Conservation (phyloP, 1,139 yeast genomes). For the Yamadazyma spencermartinsiae region DNA sequence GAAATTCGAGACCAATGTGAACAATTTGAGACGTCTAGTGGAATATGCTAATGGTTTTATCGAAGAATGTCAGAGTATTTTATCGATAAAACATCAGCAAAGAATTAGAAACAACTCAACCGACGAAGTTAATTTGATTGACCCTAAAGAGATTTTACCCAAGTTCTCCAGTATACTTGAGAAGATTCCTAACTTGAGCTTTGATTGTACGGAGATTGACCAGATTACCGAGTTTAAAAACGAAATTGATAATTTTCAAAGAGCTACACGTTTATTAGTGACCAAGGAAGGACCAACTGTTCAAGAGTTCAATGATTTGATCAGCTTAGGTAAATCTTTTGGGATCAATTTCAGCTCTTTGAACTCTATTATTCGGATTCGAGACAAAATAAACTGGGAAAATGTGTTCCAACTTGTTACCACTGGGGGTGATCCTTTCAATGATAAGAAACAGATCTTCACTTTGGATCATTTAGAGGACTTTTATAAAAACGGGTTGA, state of each 20-base stretch:
- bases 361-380: constrained; percentile 46
- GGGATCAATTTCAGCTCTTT: constrained; percentile 58
- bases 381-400: constrained; percentile 53
- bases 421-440: constrained; percentile 44
- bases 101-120: constrained; percentile 35
- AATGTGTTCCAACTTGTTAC: constrained; percentile 33
- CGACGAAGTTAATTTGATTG: constrained; percentile 12
- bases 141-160: constrained; percentile 19
- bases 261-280: constrained; percentile 43
- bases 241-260: constrained; percentile 57
- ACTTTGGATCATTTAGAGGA: constrained; percentile 35
- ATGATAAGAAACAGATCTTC: constrained; percentile 35
- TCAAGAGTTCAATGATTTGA: constrained; percentile 47
- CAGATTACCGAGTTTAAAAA: constrained; percentile 53
- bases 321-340: constrained; percentile 56
- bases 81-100: constrained; percentile 53
- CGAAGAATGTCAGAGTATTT: constrained; percentile 55
- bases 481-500: constrained; percentile 44
- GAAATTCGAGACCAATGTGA: constrained; percentile 23
- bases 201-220: constrained; percentile 60
- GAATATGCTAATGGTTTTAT: constrained; percentile 50
- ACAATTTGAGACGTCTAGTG: constrained; percentile 45
- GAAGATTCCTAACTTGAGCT: constrained; percentile 50
- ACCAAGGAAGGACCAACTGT: constrained; percentile 26
- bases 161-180: constrained; percentile 37